phyloP scores from a whole-genome alignment of 768 basidiomycete species.

The Trametopsis cervina region DNA sequence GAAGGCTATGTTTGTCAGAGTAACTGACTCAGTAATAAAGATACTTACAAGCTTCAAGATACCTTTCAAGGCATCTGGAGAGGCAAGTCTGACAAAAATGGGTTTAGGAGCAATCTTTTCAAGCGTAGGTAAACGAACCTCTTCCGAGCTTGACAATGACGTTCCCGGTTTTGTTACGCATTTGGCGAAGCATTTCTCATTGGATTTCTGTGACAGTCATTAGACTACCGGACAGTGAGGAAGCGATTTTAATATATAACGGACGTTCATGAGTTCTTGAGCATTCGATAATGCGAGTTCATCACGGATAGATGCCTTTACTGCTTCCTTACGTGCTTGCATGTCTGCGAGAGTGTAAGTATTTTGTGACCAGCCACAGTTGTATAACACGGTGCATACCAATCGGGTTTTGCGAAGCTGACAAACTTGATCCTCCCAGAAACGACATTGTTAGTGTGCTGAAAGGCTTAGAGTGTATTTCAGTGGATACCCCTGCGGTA shows the following conservation, averaged over 20 bases:
- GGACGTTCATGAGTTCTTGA: slow-evolving; percentile 75
- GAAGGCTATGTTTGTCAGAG: neutral
- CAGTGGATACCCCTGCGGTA: too few species aligned
- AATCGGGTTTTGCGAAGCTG: neutral
- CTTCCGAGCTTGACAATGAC: slow-evolving; percentile 62
- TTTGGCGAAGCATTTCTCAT: slow-evolving; percentile 70
- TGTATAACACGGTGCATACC: neutral
- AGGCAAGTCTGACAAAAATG: slow-evolving; percentile 54
- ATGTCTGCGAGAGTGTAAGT: slow-evolving; percentile 24
- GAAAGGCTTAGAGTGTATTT: neutral
- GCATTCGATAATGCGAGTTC: slow-evolving; percentile 72
- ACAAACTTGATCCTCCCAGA: neutral
- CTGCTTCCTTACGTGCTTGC: slow-evolving; percentile 31
- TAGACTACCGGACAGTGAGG: neutral
- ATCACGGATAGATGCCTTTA: slow-evolving; percentile 58
- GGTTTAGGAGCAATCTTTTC: neutral
- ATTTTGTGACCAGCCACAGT: too few species aligned
- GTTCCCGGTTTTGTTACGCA: slow-evolving; percentile 72
- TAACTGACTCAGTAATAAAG: neutral
- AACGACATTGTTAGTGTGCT: neutral
- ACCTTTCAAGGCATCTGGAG: slow-evolving; percentile 69
- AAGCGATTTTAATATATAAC: slow-evolving; percentile 12
- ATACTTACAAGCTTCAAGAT: slow-evolving; percentile 77
- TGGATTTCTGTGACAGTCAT: slow-evolving; percentile 50
- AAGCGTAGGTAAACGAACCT: slow-evolving; percentile 37